A percentile compares a stretch with the other conserved stretches of the same genome.
Evolutionary conservation across 495 filamentous ascomycete species (phyloP).

Genomic region (Parathielavia hyrcaniae): DNA sequence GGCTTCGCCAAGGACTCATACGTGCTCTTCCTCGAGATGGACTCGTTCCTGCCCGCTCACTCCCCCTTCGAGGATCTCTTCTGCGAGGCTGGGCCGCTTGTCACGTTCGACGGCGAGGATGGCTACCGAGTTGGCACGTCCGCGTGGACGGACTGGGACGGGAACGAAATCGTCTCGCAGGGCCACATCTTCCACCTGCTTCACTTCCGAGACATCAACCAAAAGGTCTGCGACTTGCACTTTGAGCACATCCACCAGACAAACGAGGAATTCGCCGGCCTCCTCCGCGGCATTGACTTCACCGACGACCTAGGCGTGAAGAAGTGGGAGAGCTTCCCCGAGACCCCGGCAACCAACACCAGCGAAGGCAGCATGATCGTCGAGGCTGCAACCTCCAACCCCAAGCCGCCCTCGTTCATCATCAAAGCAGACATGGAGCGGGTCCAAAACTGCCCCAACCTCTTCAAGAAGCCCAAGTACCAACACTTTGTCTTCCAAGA

Average conservation of each 20-base stretch:
- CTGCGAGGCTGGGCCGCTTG: not conserved
- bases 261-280: not conserved
- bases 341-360: too few relatives aligned
- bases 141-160: not conserved
- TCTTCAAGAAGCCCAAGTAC: slow-evolving; percentile 28
- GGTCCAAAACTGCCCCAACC: slow-evolving; percentile 28
- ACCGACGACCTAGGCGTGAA: slow-evolving; percentile 11
- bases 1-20: slow-evolving; percentile 6
- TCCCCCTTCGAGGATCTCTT: not conserved
- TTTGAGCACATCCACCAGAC: not conserved
- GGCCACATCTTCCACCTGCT: slow-evolving; percentile 19
- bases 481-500: slow-evolving; percentile 19
- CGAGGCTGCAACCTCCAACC: not conserved
- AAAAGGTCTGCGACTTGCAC: not conserved
- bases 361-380: not conserved
- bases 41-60: slow-evolving; percentile 21
- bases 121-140: slow-evolving; percentile 20
- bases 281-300: slow-evolving; percentile 13
- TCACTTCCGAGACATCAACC: slow-evolving; percentile 8
- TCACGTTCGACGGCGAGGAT: slow-evolving; percentile 1
- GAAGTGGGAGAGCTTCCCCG: slow-evolving; percentile 15
- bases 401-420: slow-evolving; percentile 20
- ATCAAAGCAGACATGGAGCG: slow-evolving; percentile 24
- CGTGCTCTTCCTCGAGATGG: slow-evolving; percentile 21
- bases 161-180: slow-evolving; percentile 15